Evolutionary conservation across 2,329 filamentous ascomycete genomes (phyloP).

Genomic region (Sporothrix inflata): DNA sequence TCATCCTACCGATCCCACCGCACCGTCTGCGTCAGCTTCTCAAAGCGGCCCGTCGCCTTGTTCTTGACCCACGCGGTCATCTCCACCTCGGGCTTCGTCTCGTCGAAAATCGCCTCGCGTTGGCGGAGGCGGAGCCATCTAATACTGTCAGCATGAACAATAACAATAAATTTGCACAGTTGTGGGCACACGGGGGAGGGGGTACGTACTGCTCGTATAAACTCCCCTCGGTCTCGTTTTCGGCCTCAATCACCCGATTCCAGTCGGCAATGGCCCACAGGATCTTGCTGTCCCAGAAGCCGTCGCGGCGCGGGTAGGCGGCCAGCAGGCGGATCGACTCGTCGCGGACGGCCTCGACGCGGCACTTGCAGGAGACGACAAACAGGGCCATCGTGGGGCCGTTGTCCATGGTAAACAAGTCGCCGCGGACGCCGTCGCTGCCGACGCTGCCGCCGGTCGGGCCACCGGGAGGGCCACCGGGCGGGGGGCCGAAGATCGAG

Average conservation of each 20-base stretch:
- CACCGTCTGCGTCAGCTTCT: conserved; percentile 25
- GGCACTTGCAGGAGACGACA: conserved; percentile 47
- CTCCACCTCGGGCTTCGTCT: conserved; percentile 27
- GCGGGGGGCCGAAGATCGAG: neutral
- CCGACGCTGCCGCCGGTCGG: neutral
- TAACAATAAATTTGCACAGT: neutral
- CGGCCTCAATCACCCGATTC: conserved; percentile 44
- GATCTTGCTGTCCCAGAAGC: conserved; percentile 48
- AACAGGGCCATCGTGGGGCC: conserved; percentile 52
- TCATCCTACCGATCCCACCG: conserved; percentile 24
- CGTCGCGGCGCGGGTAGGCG: conserved; percentile 49
- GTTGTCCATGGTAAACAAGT: conserved; percentile 51
- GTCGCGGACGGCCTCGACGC: conserved; percentile 44
- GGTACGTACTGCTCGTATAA: conserved; percentile 42
- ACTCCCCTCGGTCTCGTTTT: conserved; percentile 41
- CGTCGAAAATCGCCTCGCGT: conserved; percentile 31
- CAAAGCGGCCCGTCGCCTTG: conserved; percentile 23
- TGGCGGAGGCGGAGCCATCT: conserved; percentile 31
- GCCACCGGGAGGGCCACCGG: neutral
- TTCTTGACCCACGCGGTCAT: conserved; percentile 29
- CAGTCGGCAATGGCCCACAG: conserved; percentile 46
- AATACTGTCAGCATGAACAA: neutral
- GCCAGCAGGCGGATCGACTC: conserved; percentile 48
- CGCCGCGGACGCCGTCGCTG: conserved; percentile 35
- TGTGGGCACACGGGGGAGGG: neutral